Evolutionary conservation across 495 filamentous ascomycete species (phyloP).

Genomic region (Penicillium antarcticum): DNA sequence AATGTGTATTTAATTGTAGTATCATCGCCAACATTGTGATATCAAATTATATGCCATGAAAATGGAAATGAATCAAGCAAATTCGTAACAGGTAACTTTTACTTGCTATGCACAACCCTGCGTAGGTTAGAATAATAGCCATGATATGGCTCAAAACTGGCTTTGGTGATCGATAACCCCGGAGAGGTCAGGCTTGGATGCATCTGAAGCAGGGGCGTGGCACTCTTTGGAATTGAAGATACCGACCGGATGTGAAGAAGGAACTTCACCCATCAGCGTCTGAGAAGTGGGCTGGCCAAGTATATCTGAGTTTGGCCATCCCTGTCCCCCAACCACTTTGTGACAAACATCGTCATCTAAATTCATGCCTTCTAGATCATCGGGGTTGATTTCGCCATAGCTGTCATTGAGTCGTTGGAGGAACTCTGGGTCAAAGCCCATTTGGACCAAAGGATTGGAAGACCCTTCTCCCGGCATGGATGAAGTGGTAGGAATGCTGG

Average conservation of each 20-base stretch:
- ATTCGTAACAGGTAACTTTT: slow-evolving; percentile 6
- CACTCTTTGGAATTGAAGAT: slow-evolving; percentile 14
- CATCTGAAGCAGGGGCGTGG: slow-evolving; percentile 18
- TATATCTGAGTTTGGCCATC: slow-evolving; percentile 14
- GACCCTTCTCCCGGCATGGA: slow-evolving; percentile 27
- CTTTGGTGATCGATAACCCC: slow-evolving; percentile 8
- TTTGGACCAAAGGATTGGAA: slow-evolving; percentile 38
- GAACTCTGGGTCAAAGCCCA: slow-evolving; percentile 44
- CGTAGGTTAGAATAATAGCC: slow-evolving; percentile 2
- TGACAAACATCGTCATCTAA: slow-evolving; percentile 11
- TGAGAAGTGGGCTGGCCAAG: slow-evolving; percentile 15
- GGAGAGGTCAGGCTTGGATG: slow-evolving; percentile 14
- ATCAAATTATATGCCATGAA: slow-evolving; percentile 4
- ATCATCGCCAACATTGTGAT: neutral
- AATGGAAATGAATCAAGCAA: neutral
- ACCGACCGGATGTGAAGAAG: slow-evolving; percentile 12
- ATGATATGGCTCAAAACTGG: slow-evolving; percentile 9
- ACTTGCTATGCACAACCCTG: neutral
- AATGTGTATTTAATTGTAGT: slow-evolving; percentile 13
- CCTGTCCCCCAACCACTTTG: slow-evolving; percentile 12
- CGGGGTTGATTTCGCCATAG: slow-evolving; percentile 30
- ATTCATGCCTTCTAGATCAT: slow-evolving; percentile 22
- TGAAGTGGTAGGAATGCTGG: slow-evolving; percentile 28
- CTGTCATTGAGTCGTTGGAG: slow-evolving; percentile 36
- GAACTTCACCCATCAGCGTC: slow-evolving; percentile 7